phyloP scores from a whole-genome alignment of 495 filamentous ascomycete genomes.

The Geoglossum glabrum region DNA sequence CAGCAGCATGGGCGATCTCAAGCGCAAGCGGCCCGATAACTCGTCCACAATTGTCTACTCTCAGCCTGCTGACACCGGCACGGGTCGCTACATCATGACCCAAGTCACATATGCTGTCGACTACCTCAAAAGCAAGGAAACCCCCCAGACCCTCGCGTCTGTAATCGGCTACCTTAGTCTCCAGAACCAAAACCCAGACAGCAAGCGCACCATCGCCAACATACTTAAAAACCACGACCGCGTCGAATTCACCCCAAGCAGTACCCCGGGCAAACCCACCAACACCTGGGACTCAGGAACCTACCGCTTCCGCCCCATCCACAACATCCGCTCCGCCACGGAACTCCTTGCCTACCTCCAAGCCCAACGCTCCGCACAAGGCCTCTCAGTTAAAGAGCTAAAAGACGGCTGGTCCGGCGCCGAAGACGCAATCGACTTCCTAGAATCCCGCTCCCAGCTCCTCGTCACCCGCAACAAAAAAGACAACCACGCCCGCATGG shows the following conservation, averaged over 20 bases:
- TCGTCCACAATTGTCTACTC: conserved; percentile 43
- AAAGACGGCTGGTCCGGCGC: conserved; percentile 88
- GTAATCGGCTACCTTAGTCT: conserved; percentile 60
- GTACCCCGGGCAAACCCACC: conserved; percentile 25
- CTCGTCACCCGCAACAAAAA: conserved; percentile 82
- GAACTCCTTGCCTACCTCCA: conserved; percentile 65
- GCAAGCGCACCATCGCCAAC: conserved; percentile 24
- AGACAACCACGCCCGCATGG: conserved; percentile 62
- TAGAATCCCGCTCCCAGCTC: conserved; percentile 62
- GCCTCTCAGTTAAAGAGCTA: conserved; percentile 65
- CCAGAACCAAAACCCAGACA: conserved; percentile 20
- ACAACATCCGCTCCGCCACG: conserved; percentile 52
- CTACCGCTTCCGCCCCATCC: conserved; percentile 59
- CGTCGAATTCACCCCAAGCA: conserved; percentile 46
- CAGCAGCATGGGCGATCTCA: conserved; percentile 27
- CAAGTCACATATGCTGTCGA: conserved; percentile 68
- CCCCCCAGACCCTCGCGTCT: conserved; percentile 47
- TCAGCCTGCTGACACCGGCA: conserved; percentile 58
- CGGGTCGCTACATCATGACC: conserved; percentile 59
- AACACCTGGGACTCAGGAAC: conserved; percentile 35
- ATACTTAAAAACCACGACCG: conserved; percentile 40
- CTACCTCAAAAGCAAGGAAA: conserved; percentile 59
- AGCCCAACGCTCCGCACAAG: conserved; percentile 56
- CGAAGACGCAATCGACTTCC: conserved; percentile 48
- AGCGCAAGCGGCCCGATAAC: conserved; percentile 36